Evolutionary conservation across 75 land plant species (phyloP).

Genomic region (Pinus tabuliformis): DNA sequence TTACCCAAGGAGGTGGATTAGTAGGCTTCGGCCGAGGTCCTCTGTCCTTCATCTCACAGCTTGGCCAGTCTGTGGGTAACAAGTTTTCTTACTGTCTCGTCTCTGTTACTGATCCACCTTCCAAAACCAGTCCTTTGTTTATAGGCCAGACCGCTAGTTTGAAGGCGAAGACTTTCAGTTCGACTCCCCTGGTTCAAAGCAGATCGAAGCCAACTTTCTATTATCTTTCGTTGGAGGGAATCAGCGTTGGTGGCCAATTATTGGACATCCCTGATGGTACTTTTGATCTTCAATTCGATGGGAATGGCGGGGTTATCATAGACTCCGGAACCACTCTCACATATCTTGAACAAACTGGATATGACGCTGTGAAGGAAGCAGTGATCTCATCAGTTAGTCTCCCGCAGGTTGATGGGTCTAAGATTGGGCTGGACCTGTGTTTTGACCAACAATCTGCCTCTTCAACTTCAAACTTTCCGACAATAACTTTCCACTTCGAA

Average conservation of each 20-base stretch:
- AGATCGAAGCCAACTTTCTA: slow-evolving; percentile 16
- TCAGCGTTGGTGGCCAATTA: slow-evolving; percentile 21
- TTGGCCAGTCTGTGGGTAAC: slow-evolving; percentile 10
- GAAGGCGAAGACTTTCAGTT: neutral
- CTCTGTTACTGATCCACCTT: neutral
- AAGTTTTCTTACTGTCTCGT: slow-evolving; percentile 28
- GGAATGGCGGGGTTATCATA: slow-evolving; percentile 26
- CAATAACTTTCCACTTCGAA: slow-evolving; percentile 18
- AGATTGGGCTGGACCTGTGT: slow-evolving; percentile 27
- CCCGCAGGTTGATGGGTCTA: neutral
- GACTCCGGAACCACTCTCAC: slow-evolving; percentile 37
- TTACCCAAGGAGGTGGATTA: slow-evolving; percentile 25
- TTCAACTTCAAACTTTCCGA: slow-evolving; percentile 13
- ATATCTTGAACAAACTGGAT: slow-evolving; percentile 12
- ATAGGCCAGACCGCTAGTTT: slow-evolving; percentile 8
- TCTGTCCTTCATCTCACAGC: slow-evolving; percentile 24
- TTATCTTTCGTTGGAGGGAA: slow-evolving; percentile 22
- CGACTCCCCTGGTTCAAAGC: slow-evolving; percentile 6
- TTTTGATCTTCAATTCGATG: slow-evolving; percentile 15
- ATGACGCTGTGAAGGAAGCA: slow-evolving; percentile 13
- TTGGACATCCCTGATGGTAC: neutral
- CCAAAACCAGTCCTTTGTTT: neutral
- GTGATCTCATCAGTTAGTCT: slow-evolving; percentile 2
- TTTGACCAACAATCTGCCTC: neutral
- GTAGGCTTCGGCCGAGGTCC: slow-evolving; percentile 20